These are phyloP conservation scores for Alopecurus myosuroides DNA, from an alignment of 176 grass and related monocot genomes.

Conservation along the genomic window DNA sequence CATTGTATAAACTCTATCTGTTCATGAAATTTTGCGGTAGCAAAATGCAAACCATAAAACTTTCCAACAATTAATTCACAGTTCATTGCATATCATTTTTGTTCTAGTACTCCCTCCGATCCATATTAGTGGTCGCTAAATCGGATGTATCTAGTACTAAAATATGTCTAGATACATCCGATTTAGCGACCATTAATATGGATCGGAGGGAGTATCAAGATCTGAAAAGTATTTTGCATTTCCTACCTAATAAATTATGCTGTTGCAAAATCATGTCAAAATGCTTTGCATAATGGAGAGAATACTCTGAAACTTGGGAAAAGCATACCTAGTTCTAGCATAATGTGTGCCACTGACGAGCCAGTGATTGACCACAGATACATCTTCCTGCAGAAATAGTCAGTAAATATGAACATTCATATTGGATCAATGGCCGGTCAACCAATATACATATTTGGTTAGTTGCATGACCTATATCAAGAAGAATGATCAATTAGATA, in stretches of 20 bases:
- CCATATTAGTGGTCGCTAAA: too few relatives aligned
- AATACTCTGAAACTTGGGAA: background rate
- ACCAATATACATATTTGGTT: background rate
- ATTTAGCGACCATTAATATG: too few relatives aligned
- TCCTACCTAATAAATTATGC: conserved; percentile 1
- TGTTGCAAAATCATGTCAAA: background rate
- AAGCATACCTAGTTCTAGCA: conserved; percentile 73
- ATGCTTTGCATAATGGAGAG: background rate
- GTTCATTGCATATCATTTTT: background rate
- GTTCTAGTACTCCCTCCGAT: too few relatives aligned
- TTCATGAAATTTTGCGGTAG: background rate
- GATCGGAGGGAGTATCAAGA: too few relatives aligned
- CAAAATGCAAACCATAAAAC: background rate
- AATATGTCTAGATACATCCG: too few relatives aligned
- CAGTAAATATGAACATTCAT: background rate
- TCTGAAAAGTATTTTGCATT: background rate
- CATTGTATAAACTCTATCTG: background rate
- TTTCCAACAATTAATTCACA: background rate
- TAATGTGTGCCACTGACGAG: conserved; percentile 85
- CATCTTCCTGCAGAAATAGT: conserved; percentile 59
- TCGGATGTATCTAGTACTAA: too few relatives aligned
- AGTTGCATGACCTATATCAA: background rate
- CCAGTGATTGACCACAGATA: conserved; percentile 77
- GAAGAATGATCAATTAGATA: background rate
- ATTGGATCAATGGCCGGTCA: background rate